A percentile compares a stretch with the other conserved stretches of the same genome.
phyloP scores from a whole-genome alignment of 2,329 filamentous ascomycete genomes.

The Diaporthe sp. region DNA sequence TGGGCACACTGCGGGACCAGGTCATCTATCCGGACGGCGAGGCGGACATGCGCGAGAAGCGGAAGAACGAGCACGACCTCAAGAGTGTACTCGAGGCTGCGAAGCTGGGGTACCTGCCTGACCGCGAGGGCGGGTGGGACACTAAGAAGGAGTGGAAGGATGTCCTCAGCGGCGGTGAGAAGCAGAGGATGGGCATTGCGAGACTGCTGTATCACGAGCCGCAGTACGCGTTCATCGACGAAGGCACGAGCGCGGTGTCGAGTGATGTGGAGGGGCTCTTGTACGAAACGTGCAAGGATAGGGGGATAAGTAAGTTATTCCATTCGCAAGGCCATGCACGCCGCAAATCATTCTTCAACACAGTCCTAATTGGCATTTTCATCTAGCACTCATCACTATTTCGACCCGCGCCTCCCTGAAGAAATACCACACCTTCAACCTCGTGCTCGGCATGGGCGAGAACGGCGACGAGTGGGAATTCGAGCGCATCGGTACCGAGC shows the following conservation, averaged over 20 bases:
- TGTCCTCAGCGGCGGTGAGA: constrained; percentile 96
- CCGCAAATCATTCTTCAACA: not conserved
- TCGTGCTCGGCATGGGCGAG: constrained; percentile 85
- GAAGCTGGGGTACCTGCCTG: constrained; percentile 87
- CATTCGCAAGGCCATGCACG: not conserved
- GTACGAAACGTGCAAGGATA: constrained; percentile 93
- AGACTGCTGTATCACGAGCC: constrained; percentile 95
- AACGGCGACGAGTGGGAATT: constrained; percentile 92
- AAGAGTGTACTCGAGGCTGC: constrained; percentile 85
- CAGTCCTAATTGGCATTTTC: constrained; percentile 44
- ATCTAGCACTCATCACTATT: constrained; percentile 87
- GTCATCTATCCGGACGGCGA: constrained; percentile 98
- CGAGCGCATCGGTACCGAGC: constrained; percentile 92
- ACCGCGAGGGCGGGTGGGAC: constrained; percentile 96
- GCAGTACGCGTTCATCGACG: constrained; percentile 92
- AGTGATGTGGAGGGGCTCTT: constrained; percentile 94
- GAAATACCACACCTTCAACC: constrained; percentile 94
- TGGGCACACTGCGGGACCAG: constrained; percentile 94
- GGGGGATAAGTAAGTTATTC: constrained; percentile 84
- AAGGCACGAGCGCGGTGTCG: constrained; percentile 94
- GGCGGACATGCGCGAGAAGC: constrained; percentile 89
- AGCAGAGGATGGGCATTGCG: constrained; percentile 94
- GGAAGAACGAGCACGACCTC: constrained; percentile 83
- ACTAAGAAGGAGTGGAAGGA: constrained; percentile 99
- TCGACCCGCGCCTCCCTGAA: constrained; percentile 95